A percentile compares a stretch with the other conserved stretches of the same genome.
These are phyloP conservation scores for Umbilicus rupestris DNA, from an alignment of 164 flowering plant species.

Conservation along the genomic window DNA sequence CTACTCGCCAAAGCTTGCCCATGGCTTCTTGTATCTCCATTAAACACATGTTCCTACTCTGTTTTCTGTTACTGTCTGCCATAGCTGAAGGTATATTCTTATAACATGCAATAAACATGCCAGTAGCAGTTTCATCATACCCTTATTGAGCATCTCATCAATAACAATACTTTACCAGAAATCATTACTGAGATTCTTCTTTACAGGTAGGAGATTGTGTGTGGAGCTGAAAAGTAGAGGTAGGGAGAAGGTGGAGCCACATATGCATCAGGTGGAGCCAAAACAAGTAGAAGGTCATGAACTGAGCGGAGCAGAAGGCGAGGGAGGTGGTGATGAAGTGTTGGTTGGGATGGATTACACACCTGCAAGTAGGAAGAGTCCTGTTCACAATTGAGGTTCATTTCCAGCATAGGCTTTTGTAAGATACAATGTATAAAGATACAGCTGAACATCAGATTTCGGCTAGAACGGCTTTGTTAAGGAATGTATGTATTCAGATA, in stretches of 20 bases:
- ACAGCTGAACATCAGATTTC: too few relatives aligned
- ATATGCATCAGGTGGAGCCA: background rate
- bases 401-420: background rate
- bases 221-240: too few relatives aligned
- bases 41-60: background rate
- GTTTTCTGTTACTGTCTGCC: background rate
- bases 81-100: background rate
- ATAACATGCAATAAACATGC: background rate
- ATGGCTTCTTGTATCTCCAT: background rate
- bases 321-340: background rate
- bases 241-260: background rate
- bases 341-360: constrained; percentile 8
- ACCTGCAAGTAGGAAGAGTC: constrained; percentile 6
- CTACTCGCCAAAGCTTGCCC: background rate
- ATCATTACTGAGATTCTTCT: too few relatives aligned
- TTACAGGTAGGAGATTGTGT: too few relatives aligned
- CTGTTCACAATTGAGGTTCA: constrained; percentile 1
- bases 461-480: too few relatives aligned
- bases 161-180: background rate
- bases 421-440: background rate
- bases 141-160: background rate
- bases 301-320: background rate
- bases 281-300: constrained; percentile 1
- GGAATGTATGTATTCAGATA: too few relatives aligned
- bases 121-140: background rate